Evolutionary conservation across 2,329 filamentous ascomycete species (phyloP).

Genomic region (Pseudocercospora pini-densiflorae): DNA sequence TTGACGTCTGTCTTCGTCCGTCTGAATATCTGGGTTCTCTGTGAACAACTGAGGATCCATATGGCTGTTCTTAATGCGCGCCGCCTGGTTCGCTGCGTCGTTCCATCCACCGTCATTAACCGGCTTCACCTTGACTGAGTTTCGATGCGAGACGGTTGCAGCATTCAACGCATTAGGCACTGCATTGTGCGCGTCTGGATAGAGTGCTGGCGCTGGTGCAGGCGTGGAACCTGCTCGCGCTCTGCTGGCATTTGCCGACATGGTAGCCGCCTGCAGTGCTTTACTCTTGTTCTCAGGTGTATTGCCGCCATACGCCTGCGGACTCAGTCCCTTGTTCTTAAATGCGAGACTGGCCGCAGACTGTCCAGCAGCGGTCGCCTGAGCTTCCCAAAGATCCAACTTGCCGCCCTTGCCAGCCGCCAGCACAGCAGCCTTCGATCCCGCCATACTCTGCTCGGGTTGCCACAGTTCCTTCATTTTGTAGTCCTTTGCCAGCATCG

Average conservation of each 20-base stretch:
- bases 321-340: constrained; percentile 54
- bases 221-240: constrained; percentile 67
- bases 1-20: constrained; percentile 73
- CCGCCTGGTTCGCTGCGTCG: constrained; percentile 61
- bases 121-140: constrained; percentile 38
- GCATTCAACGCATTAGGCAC: constrained; percentile 72
- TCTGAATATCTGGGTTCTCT: constrained; percentile 69
- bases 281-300: constrained; percentile 61
- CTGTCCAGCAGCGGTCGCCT: constrained; percentile 59
- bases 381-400: constrained; percentile 57
- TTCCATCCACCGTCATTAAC: constrained; percentile 44
- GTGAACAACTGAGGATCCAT: constrained; percentile 80
- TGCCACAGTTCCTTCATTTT: constrained; percentile 67
- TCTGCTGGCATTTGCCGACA: constrained; percentile 68
- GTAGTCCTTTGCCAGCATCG: constrained; percentile 63
- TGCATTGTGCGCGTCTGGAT: constrained; percentile 65
- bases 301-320: constrained; percentile 52
- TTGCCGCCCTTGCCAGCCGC: constrained; percentile 61
- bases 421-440: constrained; percentile 74
- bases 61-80: constrained; percentile 66
- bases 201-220: constrained; percentile 47
- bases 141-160: constrained; percentile 68
- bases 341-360: constrained; percentile 74
- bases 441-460: constrained; percentile 65
- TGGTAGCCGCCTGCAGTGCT: constrained; percentile 76